Conservation (phyloP, 805 yeast species). For the Wickerhamomyces hampshirensis region DNA sequence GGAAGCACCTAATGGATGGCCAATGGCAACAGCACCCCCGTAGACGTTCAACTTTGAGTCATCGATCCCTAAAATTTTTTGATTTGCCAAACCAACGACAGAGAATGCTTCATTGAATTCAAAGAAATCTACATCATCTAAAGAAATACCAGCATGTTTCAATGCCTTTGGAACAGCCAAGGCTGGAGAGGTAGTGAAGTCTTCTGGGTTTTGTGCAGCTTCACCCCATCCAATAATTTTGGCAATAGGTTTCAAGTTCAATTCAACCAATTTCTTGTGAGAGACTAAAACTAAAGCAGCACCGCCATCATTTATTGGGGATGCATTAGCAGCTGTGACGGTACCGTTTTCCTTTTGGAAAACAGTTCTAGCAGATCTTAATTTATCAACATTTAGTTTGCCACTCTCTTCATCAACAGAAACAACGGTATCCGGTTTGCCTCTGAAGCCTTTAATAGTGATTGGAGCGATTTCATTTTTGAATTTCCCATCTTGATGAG, state of each 20-base stretch:
- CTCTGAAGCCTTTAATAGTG: conserved; percentile 84
- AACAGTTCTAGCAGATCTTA: conserved; percentile 85
- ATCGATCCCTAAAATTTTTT: conserved; percentile 61
- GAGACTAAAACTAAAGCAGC: conserved; percentile 91
- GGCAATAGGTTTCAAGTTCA: conserved; percentile 85
- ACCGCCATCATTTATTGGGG: conserved; percentile 96
- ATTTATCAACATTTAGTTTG: conserved; percentile 72
- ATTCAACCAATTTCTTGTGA: conserved; percentile 77
- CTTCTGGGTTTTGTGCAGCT: conserved; percentile 92
- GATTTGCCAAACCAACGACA: conserved; percentile 90
- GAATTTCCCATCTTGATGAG: conserved; percentile 80
- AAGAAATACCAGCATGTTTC: conserved; percentile 68
- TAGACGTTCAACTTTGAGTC: conserved; percentile 72
- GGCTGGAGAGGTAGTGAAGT: conserved; percentile 95
- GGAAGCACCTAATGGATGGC: conserved; percentile 95
- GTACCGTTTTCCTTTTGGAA: conserved; percentile 94
- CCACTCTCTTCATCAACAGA: conserved; percentile 77
- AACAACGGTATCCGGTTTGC: conserved; percentile 76
- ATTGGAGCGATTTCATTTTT: conserved; percentile 79
- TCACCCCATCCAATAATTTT: conserved; percentile 94
- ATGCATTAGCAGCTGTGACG: conserved; percentile 95
- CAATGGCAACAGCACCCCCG: conserved; percentile 96
- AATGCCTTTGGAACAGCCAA: conserved; percentile 95
- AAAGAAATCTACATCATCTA: conserved; percentile 75
- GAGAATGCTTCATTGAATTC: conserved; percentile 98